phyloP scores from a whole-genome alignment of 345 rosid genomes.

The Excoecaria cochinchinensis region DNA sequence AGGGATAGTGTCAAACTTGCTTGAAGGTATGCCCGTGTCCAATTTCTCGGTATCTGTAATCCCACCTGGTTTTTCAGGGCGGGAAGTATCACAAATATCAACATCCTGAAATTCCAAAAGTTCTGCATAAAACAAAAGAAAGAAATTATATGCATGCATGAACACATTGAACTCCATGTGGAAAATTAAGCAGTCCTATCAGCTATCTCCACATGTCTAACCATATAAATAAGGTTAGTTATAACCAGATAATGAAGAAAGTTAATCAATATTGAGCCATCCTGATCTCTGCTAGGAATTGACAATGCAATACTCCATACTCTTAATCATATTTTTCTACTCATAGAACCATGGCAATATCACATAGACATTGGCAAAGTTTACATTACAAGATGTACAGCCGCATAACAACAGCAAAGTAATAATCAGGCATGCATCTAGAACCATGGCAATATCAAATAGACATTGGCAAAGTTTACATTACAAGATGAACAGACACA shows the following conservation, averaged over 20 bases:
- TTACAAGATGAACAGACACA: neutral
- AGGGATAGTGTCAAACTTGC: conserved; percentile 17
- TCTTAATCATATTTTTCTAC: neutral
- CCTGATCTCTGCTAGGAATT: neutral
- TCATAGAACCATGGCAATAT: neutral
- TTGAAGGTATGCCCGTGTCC: neutral
- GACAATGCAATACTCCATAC: neutral
- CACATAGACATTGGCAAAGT: neutral
- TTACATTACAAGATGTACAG: neutral
- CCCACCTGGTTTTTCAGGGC: conserved; percentile 18
- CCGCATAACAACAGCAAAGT: neutral
- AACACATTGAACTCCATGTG: neutral
- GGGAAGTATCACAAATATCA: neutral
- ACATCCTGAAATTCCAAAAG: conserved; percentile 1
- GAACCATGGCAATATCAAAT: neutral
- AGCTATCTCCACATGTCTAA: neutral
- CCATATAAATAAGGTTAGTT: neutral
- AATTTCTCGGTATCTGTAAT: conserved; percentile 25
- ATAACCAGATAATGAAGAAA: neutral
- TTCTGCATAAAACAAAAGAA: conserved; percentile 8
- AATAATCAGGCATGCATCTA: neutral
- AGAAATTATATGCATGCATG: neutral
- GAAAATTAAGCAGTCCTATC: neutral
- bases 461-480: neutral
- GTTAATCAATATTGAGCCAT: neutral